Conservation (phyloP, 139 green algal species). For the Yamagishiella unicocca region DNA sequence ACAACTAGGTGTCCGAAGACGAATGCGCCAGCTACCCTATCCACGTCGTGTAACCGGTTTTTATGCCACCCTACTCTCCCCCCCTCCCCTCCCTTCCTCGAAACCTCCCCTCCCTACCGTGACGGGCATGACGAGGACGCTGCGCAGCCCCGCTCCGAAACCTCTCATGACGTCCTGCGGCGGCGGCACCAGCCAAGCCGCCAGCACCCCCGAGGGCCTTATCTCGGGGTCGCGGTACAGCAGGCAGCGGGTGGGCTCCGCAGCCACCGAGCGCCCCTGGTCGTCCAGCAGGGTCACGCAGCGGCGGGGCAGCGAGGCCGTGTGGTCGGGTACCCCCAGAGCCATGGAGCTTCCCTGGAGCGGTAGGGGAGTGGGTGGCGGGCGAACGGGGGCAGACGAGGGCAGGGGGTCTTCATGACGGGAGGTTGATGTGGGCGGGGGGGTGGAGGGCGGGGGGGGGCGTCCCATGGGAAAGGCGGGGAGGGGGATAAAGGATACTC, state of each 20-base stretch:
- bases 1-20: too few species aligned
- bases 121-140: constrained; percentile 2
- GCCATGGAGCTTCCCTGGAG: constrained; percentile 11
- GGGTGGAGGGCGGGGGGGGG: too few species aligned
- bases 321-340: constrained; percentile 20
- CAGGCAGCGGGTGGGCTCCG: neutral
- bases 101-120: neutral
- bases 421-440: too few species aligned
- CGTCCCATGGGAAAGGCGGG: too few species aligned
- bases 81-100: neutral
- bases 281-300: neutral
- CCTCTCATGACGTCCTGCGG: neutral
- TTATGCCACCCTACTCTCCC: neutral
- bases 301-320: neutral
- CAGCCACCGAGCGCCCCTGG: neutral
- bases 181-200: constrained; percentile 25
- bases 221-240: constrained; percentile 35
- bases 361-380: neutral
- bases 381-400: too few species aligned
- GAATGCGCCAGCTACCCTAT: too few species aligned
- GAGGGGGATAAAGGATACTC: too few species aligned
- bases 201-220: neutral
- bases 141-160: neutral
- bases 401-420: too few species aligned
- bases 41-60: too few species aligned